Evolutionary conservation across 805 yeast genomes (phyloP).

Genomic region (Grigorovia jiainica): DNA sequence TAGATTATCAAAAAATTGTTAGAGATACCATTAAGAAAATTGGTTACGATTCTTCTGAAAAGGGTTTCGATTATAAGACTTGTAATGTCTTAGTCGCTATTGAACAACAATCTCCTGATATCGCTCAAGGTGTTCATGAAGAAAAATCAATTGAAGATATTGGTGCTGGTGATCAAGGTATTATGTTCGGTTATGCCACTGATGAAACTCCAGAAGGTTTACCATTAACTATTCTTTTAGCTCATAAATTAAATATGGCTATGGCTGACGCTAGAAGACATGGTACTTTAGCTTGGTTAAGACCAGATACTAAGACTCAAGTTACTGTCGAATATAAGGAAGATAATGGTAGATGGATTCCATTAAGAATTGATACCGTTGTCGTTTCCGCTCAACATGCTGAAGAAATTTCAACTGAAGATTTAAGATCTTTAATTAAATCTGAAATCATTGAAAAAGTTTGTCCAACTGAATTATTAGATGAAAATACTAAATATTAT

Average conservation of each 20-base stretch:
- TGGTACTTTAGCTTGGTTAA: conserved; percentile 90
- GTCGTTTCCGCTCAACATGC: conserved; percentile 98
- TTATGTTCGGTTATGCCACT: conserved; percentile 99
- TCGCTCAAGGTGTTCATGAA: conserved; percentile 98
- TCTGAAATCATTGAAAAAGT: conserved; percentile 84
- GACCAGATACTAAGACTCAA: conserved; percentile 99
- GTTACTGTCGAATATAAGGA: conserved; percentile 94
- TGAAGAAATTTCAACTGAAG: conserved; percentile 89
- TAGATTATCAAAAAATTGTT: conserved; percentile 94
- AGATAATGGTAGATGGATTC: conserved; percentile 91
- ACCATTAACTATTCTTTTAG: conserved; percentile 87
- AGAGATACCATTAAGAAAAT: conserved; percentile 98
- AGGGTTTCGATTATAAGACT: conserved; percentile 98
- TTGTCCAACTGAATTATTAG: conserved; percentile 81
- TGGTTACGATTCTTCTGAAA: conserved; percentile 91
- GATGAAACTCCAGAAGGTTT: conserved; percentile 97
- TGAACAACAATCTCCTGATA: conserved; percentile 98
- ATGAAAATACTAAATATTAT: conserved; percentile 93
- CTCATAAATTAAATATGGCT: conserved; percentile 94
- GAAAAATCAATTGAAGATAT: conserved; percentile 92
- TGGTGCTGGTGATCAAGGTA: conserved; percentile 99
- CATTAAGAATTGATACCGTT: conserved; percentile 93
- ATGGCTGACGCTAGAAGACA: conserved; percentile 96
- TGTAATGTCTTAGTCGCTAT: conserved; percentile 98
- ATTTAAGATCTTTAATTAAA: conserved; percentile 68